Evolutionary conservation across 805 yeast species (phyloP), one percentile per base, ranked within the genome.

Genomic region (Middelhovenomyces tepae): DNA sequence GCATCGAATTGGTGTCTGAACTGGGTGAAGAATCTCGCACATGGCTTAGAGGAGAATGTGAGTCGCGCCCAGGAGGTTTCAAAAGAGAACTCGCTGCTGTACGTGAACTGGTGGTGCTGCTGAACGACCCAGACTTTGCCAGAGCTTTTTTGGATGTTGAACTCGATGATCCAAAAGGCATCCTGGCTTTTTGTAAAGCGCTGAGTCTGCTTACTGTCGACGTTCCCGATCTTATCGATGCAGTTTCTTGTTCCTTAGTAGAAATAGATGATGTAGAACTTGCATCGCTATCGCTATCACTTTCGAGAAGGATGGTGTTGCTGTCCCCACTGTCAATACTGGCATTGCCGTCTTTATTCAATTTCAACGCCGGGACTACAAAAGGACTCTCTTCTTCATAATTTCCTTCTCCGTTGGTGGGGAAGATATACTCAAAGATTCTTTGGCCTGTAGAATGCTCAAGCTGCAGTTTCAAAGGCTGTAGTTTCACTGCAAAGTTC

Each of bases 381-480:
- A 48, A 53, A 13, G 42, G 57, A 7, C 44, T 37, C 26, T 47
- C 48, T n/a, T 28, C 34, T 26, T 39, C 32, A 26, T 18, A 13
- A 19, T 24, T 38, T 16, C 31, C 40, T 11, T 50, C 47, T 21
- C 54, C 57, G 10, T 59, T 60, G 16, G 65, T 59, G 0, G 94
- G 94, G 57, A 84, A 79, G n/a, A 79, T 57, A 59, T 83, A 87
- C 11, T 65, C 60, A 48, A 79, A 62, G 16, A 87, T 51, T 44
- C 67, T 70, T 24, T 67, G 69, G 1, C 86, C 78, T 0, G 87
- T 73, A 1, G 59, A 62, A 42, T 79, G 81, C 40, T 87, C 96
- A 23, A 89, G 53, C 42, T 78, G 80, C 2, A 89, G 46, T 39
- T 72, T 73, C 40, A 87, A 47, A 1, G 95, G 95, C 33, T 70